Percentiles rank a stretch among this genome's conserved stretches.
phyloP scores from a whole-genome alignment of 2,329 filamentous ascomycete genomes.

The Trichoderma hamatum region DNA sequence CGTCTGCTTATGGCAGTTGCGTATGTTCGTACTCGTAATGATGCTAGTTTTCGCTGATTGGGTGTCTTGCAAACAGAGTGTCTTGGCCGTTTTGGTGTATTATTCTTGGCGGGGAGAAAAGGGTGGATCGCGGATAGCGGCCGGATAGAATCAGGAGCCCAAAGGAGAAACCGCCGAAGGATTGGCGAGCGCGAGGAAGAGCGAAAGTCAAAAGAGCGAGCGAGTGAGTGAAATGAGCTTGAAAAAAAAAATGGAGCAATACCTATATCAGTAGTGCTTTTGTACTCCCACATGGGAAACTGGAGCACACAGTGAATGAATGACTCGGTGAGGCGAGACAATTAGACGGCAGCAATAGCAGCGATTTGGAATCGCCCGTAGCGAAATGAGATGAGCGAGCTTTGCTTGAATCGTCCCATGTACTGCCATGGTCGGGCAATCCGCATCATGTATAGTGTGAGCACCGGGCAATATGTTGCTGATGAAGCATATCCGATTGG shows the following conservation, averaged over 20 bases:
- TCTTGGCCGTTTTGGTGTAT: background rate
- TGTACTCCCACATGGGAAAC: background rate
- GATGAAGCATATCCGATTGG: background rate
- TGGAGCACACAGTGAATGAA: background rate
- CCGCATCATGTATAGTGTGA: no score
- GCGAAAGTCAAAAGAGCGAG: background rate
- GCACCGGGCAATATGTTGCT: no score
- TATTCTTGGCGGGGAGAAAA: background rate
- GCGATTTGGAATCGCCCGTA: background rate
- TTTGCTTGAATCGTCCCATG: background rate
- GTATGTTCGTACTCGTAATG: background rate
- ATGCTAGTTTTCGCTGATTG: background rate
- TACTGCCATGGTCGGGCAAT: background rate
- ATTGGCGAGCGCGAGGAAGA: no score
- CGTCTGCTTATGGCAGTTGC: background rate
- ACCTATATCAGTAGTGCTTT: background rate
- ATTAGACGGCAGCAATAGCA: background rate
- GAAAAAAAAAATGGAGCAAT: background rate
- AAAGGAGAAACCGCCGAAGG: background rate
- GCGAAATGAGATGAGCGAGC: no score
- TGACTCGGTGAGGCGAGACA: background rate
- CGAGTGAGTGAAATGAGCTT: background rate
- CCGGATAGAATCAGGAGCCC: background rate
- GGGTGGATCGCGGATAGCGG: background rate
- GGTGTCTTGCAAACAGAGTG: background rate